Conservation (phyloP, 768 basidiomycete species). For the Trametes gibbosa region DNA sequence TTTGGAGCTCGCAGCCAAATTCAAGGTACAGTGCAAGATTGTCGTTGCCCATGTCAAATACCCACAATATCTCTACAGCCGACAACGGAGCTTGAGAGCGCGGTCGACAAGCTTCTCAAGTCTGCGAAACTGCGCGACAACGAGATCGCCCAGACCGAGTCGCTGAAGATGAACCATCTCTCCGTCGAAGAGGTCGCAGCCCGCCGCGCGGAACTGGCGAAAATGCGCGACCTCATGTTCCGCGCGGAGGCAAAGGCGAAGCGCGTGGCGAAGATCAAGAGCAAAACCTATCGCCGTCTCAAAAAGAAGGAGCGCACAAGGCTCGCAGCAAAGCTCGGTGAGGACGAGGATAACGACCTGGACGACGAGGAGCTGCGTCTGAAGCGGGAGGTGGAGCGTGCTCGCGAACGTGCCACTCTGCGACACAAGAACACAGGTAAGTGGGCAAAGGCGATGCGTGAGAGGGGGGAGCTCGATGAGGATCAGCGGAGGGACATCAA, state of each 20-base stretch:
- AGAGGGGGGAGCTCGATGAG: slow-evolving; percentile 62
- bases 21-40: slow-evolving; percentile 52
- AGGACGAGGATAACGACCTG: slow-evolving; percentile 48
- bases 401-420: slow-evolving; percentile 86
- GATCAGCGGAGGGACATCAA: slow-evolving; percentile 67
- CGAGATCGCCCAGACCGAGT: slow-evolving; percentile 75
- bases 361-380: slow-evolving; percentile 51
- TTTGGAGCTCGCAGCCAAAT: slow-evolving; percentile 76
- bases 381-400: slow-evolving; percentile 75
- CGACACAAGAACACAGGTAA: slow-evolving; percentile 86
- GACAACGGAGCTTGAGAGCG: slow-evolving; percentile 78
- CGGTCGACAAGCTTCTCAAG: slow-evolving; percentile 78
- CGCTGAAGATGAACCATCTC: slow-evolving; percentile 80
- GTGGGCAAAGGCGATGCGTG: slow-evolving; percentile 78
- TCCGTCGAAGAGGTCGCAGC: slow-evolving; percentile 83
- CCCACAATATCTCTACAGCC: slow-evolving; percentile 47
- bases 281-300: slow-evolving; percentile 85
- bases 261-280: slow-evolving; percentile 92
- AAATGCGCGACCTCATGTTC: slow-evolving; percentile 92
- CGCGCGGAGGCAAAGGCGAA: slow-evolving; percentile 89
- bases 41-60: neutral
- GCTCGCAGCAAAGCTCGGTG: slow-evolving; percentile 44
- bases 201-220: slow-evolving; percentile 76
- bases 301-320: slow-evolving; percentile 76
- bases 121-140: slow-evolving; percentile 80